Conservation (phyloP, 169 alveolate genomes). For the Eimeria acervulina region DNA sequence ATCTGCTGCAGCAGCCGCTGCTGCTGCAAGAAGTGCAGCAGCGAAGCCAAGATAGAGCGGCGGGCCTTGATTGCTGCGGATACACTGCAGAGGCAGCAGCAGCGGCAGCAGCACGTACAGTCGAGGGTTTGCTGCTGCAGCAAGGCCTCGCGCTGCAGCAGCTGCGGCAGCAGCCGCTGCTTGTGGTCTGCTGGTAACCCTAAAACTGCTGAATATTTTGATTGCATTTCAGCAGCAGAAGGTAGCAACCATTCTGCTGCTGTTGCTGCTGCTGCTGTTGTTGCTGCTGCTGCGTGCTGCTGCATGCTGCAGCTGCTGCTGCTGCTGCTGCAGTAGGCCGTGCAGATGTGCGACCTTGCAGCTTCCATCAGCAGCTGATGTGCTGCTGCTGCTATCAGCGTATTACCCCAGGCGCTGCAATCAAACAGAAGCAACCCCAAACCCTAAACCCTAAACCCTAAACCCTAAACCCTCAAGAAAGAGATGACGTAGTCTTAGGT, state of each 20-base stretch:
- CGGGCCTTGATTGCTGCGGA: conserved; percentile 52
- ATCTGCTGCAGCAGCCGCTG: conserved; percentile 13
- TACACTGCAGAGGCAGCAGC: conserved; percentile 73
- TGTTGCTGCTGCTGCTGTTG: conserved; percentile 22
- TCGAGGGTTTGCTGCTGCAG: too few species aligned
- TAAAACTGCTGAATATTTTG: neutral
- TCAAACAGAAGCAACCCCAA: neutral
- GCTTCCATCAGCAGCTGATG: conserved; percentile 60
- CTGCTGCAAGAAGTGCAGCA: conserved; percentile 70
- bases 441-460: conserved; percentile 64
- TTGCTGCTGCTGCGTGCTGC: too few species aligned
- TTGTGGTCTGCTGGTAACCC: neutral
- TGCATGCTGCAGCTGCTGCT: conserved; percentile 23
- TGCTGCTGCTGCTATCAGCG: conserved; percentile 42
- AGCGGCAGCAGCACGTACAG: conserved; percentile 18
- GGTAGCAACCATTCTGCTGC: conserved; percentile 29
- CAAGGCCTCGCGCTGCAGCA: too few species aligned
- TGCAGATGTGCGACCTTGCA: conserved; percentile 38
- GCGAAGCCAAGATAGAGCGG: neutral
- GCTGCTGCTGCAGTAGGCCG: conserved; percentile 58
- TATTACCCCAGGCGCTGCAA: conserved; percentile 37
- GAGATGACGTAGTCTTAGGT: neutral
- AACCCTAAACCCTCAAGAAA: conserved; percentile 41
- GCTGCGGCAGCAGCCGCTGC: too few species aligned
- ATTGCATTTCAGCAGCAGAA: neutral